Percentiles rank a stretch among this genome's conserved stretches.
Conservation (phyloP, 1,139 yeast species). For the Suhomyces bokatorum region DNA sequence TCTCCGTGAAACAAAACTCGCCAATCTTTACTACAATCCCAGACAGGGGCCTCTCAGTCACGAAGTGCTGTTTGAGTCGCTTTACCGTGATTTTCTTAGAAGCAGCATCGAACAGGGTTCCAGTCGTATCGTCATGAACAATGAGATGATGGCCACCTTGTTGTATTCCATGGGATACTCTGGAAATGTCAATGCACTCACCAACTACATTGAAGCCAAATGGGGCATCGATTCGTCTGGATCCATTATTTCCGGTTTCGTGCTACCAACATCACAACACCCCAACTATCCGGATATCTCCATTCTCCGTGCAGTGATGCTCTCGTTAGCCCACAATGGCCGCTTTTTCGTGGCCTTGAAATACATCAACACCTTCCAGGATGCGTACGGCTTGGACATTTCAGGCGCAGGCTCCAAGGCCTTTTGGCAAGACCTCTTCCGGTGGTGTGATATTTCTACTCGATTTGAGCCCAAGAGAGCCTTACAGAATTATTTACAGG, state of each 20-base stretch:
- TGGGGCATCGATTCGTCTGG: slow-evolving; percentile 36
- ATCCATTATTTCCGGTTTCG: slow-evolving; percentile 15
- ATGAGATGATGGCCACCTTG: slow-evolving; percentile 26
- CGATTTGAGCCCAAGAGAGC: slow-evolving; percentile 29
- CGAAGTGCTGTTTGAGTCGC: slow-evolving; percentile 22
- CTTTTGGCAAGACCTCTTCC: slow-evolving; percentile 41
- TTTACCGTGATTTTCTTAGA: slow-evolving; percentile 26
- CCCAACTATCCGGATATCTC: slow-evolving; percentile 30
- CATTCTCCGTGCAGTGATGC: slow-evolving; percentile 32
- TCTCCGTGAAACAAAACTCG: slow-evolving; percentile 24
- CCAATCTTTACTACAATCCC: slow-evolving; percentile 20
- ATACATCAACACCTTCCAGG: slow-evolving; percentile 39
- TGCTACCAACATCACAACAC: slow-evolving; percentile 13
- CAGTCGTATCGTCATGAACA: slow-evolving; percentile 22
- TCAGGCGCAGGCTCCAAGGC: slow-evolving; percentile 20
- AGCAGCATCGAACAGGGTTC: slow-evolving; percentile 13
- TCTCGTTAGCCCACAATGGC: slow-evolving; percentile 33
- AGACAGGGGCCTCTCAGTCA: slow-evolving; percentile 21
- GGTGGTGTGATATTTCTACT: slow-evolving; percentile 35
- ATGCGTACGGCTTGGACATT: slow-evolving; percentile 28
- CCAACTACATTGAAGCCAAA: slow-evolving; percentile 27
- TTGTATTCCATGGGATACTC: slow-evolving; percentile 38
- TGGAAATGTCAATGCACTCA: slow-evolving; percentile 26
- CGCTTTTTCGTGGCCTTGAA: slow-evolving; percentile 35
- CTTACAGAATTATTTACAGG: slow-evolving; percentile 28